Evolutionary conservation across 768 basidiomycete genomes (phyloP).

Genomic region (Lactarius deliciosus): DNA sequence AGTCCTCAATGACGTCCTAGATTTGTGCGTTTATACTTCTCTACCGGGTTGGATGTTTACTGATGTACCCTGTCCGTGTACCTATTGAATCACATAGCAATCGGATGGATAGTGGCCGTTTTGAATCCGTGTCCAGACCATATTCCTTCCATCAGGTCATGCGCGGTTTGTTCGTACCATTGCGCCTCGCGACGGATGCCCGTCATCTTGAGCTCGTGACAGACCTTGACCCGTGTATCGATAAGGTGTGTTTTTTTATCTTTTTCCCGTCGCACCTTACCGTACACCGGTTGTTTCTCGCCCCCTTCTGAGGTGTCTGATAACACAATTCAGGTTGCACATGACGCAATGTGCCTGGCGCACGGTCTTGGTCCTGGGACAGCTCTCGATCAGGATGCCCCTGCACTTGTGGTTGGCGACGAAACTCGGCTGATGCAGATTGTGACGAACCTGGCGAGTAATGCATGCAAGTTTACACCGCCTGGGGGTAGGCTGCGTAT

Average conservation of each 20-base stretch:
- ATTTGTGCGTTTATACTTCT: constrained; percentile 49
- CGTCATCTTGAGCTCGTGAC: constrained; percentile 65
- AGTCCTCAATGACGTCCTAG: constrained; percentile 79
- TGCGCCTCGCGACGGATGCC: constrained; percentile 66
- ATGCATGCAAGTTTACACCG: constrained; percentile 80
- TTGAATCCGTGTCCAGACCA: constrained; percentile 68
- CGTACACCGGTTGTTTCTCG: constrained; percentile 1
- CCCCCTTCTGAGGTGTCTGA: neutral
- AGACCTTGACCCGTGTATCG: constrained; percentile 66
- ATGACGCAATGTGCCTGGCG: constrained; percentile 58
- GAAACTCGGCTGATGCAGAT: constrained; percentile 80
- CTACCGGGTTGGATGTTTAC: neutral
- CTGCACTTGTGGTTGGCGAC: constrained; percentile 79
- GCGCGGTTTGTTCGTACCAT: constrained; percentile 68
- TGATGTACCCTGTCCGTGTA: neutral
- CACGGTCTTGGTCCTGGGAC: constrained; percentile 49
- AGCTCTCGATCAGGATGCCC: constrained; percentile 48
- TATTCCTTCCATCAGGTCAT: constrained; percentile 79
- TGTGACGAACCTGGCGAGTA: constrained; percentile 81
- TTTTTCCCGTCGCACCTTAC: neutral
- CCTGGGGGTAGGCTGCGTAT: constrained; percentile 67
- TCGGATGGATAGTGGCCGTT: constrained; percentile 84
- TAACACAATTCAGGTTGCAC: constrained; percentile 47
- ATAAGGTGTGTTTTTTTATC: constrained; percentile 45
- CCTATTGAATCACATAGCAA: constrained; percentile 45